Evolutionary conservation across 2,329 filamentous ascomycete genomes (phyloP).

Genomic region (Colletotrichum sp.): DNA sequence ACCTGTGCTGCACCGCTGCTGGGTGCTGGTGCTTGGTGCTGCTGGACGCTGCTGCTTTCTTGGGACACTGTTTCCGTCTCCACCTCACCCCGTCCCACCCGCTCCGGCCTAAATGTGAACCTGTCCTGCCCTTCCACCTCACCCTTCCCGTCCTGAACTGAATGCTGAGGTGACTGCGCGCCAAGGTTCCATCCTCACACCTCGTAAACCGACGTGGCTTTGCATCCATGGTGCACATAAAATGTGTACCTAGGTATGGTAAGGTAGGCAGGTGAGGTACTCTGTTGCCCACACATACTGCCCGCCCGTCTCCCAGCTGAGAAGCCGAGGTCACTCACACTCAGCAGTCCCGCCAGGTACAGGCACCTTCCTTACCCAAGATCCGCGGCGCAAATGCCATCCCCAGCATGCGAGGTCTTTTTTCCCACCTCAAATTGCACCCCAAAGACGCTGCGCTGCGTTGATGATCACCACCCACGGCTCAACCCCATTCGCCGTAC

Average conservation of each 20-base stretch:
- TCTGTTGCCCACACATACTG: not conserved
- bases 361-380: not conserved
- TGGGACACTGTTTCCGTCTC: not conserved
- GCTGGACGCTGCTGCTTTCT: not conserved
- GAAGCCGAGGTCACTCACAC: not conserved
- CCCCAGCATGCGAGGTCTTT: not conserved
- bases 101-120: not conserved
- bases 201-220: conserved; percentile 17
- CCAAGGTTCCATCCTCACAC: not conserved
- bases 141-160: not conserved
- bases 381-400: not conserved
- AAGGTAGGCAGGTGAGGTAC: not conserved
- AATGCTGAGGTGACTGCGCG: not conserved
- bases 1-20: not conserved
- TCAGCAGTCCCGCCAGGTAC: not conserved
- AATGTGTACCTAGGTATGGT: not conserved
- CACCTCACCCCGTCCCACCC: not conserved
- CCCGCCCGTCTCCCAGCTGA: not conserved
- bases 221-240: not conserved
- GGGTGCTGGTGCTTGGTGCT: no score
- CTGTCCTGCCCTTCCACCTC: not conserved
- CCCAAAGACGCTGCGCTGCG: not conserved
- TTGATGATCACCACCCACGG: not conserved
- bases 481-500: not conserved
- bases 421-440: not conserved